These are phyloP conservation scores for Kluyveromyces sp. DNA, from an alignment of 1,139 yeast species.

Conservation along the genomic window DNA sequence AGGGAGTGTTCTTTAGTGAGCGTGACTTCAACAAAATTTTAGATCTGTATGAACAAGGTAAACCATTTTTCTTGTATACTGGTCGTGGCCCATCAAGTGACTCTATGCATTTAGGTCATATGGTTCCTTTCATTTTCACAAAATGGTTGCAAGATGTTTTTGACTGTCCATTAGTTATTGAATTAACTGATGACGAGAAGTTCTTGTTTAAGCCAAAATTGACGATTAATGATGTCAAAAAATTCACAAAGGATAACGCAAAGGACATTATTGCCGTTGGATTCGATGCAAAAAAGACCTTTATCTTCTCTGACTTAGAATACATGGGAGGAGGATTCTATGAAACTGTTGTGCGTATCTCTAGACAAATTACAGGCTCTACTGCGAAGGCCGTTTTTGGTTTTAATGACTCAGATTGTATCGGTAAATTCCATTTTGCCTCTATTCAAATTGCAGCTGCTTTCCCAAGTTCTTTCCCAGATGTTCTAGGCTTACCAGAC, in stretches of 20 bases:
- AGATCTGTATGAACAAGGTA: constrained; percentile 87
- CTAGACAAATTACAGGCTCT: constrained; percentile 91
- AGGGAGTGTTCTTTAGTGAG: constrained; percentile 91
- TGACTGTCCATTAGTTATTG: constrained; percentile 93
- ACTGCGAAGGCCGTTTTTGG: constrained; percentile 98
- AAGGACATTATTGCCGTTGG: constrained; percentile 94
- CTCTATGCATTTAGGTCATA: constrained; percentile 94
- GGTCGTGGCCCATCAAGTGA: constrained; percentile 98
- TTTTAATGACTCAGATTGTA: constrained; percentile 87
- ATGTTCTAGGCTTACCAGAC: constrained; percentile 72
- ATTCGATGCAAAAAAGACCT: constrained; percentile 88
- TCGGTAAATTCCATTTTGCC: constrained; percentile 93
- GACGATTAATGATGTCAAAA: constrained; percentile 80
- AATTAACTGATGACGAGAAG: constrained; percentile 96
- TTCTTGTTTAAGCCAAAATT: constrained; percentile 87
- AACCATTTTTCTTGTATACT: constrained; percentile 91
- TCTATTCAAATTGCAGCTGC: constrained; percentile 94
- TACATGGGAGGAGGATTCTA: constrained; percentile 93
- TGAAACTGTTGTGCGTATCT: constrained; percentile 88
- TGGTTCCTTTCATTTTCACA: constrained; percentile 92
- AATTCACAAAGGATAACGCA: constrained; percentile 72
- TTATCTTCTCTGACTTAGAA: constrained; percentile 83
- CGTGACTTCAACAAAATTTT: constrained; percentile 77
- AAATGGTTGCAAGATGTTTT: constrained; percentile 98
- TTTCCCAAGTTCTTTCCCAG: constrained; percentile 94